Base-by-base conservation (phyloP, 2,329 filamentous ascomycete genomes). In the Microsporum audouinii region DNA sequence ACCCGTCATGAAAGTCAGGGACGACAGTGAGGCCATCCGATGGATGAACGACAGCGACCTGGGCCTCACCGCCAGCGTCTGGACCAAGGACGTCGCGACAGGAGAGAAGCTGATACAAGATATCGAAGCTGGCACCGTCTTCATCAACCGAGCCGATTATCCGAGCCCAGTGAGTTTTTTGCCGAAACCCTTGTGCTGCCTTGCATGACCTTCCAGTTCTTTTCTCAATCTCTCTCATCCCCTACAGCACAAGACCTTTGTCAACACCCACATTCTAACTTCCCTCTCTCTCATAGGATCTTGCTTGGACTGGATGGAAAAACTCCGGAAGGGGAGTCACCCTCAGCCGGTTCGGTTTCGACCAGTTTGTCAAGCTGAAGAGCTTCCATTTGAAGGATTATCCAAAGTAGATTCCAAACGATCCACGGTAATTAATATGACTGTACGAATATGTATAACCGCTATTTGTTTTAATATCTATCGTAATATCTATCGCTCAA, bases 261-360 rank as follows among this genome's bases (percentile, higher is more conserved):
- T 12, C 12, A 36, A 45, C 47, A 31, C 51, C 17, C 33, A 7
- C 53, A 29, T n/a, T 49, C 61, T 64, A 31, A 59, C 49, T 66
- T 71, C 62, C 62, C 69, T 59, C 63, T 67, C 68, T 68, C 62
- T 69, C 58, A 62, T 68, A 92, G 88, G 90, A 95, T 74, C 83
- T 95, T 66, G 90, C 91, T n/a, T 95, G 90, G 90, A 94, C 91
- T 1, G 92, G 92, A 8, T 96, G 91, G 91, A 97, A 97, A 79
- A 91, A 96, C 73, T 96, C 91, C 63, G 92, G 92, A 65, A 91
- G 89, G 74, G 92, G 92, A 27, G 87, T 91, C 68, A 96, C 91
- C 7, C 77, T 97, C 68, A 94, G 90, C 76, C 86, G 79, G 68
- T 95, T 91, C 70, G 92, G 92, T 8, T 97, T 95, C 71, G 92